Percentiles rank a stretch among this genome's conserved stretches.
These are phyloP conservation scores for Suillus luteus DNA, from an alignment of 768 basidiomycete species.

Conservation along the genomic window DNA sequence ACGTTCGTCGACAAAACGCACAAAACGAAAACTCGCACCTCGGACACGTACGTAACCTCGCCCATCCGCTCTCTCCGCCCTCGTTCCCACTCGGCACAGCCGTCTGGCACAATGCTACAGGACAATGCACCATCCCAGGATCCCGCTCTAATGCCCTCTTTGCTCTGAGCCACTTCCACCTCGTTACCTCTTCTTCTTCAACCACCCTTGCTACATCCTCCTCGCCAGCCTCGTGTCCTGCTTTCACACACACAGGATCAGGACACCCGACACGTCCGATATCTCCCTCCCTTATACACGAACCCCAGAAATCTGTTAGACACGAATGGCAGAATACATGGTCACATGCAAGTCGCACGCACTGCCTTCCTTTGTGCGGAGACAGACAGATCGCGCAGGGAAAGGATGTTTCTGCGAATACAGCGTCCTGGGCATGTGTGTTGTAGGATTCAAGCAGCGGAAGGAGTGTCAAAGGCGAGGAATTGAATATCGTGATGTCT, in stretches of 20 bases:
- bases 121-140: slow-evolving; percentile 80
- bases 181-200: slow-evolving; percentile 57
- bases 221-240: slow-evolving; percentile 54
- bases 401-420: slow-evolving; percentile 68
- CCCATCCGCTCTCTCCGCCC: slow-evolving; percentile 65
- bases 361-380: slow-evolving; percentile 72
- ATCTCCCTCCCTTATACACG: slow-evolving; percentile 81
- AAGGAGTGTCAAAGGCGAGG: slow-evolving; percentile 55
- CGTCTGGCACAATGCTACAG: slow-evolving; percentile 78
- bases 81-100: slow-evolving; percentile 60
- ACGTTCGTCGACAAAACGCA: slow-evolving; percentile 77
- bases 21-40: slow-evolving; percentile 81
- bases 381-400: slow-evolving; percentile 77
- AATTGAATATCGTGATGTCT: slow-evolving; percentile 55
- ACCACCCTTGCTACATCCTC: slow-evolving; percentile 76
- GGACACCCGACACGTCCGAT: slow-evolving; percentile 79
- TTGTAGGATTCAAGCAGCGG: slow-evolving; percentile 53
- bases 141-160: slow-evolving; percentile 77
- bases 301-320: slow-evolving; percentile 77
- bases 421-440: slow-evolving; percentile 42
- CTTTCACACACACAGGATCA: slow-evolving; percentile 76
- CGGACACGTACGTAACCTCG: slow-evolving; percentile 68
- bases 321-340: slow-evolving; percentile 89
- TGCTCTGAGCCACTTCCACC: slow-evolving; percentile 80
- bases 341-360: slow-evolving; percentile 65